Evolutionary conservation across 1,139 yeast genomes (phyloP), one percentile per base, ranked within the genome.

Genomic region (Taphrina flavorubra): DNA sequence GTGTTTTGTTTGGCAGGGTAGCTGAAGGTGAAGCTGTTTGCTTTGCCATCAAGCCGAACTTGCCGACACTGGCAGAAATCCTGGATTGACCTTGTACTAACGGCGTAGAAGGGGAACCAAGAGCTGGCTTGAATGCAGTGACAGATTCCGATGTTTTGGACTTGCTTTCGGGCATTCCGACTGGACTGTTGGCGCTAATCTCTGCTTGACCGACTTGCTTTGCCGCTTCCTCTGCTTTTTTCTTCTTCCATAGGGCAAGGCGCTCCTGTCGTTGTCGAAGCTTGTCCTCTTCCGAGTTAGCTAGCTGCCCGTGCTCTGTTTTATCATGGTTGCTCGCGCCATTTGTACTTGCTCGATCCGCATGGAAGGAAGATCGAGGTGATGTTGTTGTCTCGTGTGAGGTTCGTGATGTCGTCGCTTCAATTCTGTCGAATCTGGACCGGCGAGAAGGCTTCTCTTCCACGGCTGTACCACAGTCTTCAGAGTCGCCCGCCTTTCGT

Each of bases 201-300:
- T 39, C 47, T 8, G 47, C n/a, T 7, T 44, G 8, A 20, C 36
- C 10, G 36, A 11, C 36, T 8, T 49, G 53, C 25, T 65, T 68
- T 13, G 70, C 63, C 67, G 76, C 76, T 58, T 73, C 74, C 53
- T 75, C 74, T 14, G 76, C 76, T 71, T 77, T 79, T 72, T 76
- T 76, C 67, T 72, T 73, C 72, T 79, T 80, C 82, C 82, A 80
- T 68, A 75, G 76, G 11, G 78, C 80, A 46, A 79, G 71, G 55
- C 76, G 75, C 53, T 78, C 80, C 71, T 75, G 76, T 62, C 82
- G 75, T 68, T 76, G 77, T 61, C 76, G 75, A 68, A 72, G 73
- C 72, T 76, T 73, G 71, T 77, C 75, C 70, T 76, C 73, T 65
- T 71, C 72, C 6, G 53, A 16, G n/a, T 49, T 10, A 25, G 53